Evolutionary conservation across 2,329 filamentous ascomycete species (phyloP), one percentile per base, ranked within the genome.

Genomic region (Colletotrichum sp.): DNA sequence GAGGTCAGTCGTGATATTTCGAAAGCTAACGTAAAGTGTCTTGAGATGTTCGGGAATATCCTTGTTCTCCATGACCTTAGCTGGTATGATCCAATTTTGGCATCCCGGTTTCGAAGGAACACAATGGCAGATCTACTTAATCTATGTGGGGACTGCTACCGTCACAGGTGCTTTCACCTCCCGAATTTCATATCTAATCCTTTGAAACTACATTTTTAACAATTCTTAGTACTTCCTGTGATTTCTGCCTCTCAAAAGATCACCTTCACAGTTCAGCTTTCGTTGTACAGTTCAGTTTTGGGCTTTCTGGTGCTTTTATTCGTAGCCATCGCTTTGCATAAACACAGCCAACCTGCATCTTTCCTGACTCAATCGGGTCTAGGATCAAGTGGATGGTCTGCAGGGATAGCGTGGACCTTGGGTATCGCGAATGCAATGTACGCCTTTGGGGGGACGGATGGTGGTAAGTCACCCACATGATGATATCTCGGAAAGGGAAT

Each of bases 361-460:
- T 58, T 58, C 30, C 18, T 43, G 18, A n/a, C 38, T 8, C 18
- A 43, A 43, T 43, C 18, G 16, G 38, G 38, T 43, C 38, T 43
- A 56, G 62, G 62, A n/a, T n/a, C 36, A n/a, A 78, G 75, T 34
- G 77, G 78, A 4, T 79, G 77, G 78, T 65, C 73, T 5, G 56
- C 63, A 18, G 77, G 77, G 24, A 69, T 70, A 36, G 75, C 75
- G 16, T 79, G 78, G 78, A 26, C 78, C 26, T 64, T 79, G 65
- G 69, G 75, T 28, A 59, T 79, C 12, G 71, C 68, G 4, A 78
- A 78, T 62, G 75, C 75, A 14, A 76, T 79, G 71, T 79, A 79
- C 36, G 77, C 75, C 3, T 79, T 76, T 58, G 78, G 64, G 8
- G 67, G 75, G 18, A 59, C 64, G 18, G 77, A 78, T 59, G 78